Evolutionary conservation across 2,329 filamentous ascomycete species (phyloP).

Genomic region (Magnaporthales sp.): DNA sequence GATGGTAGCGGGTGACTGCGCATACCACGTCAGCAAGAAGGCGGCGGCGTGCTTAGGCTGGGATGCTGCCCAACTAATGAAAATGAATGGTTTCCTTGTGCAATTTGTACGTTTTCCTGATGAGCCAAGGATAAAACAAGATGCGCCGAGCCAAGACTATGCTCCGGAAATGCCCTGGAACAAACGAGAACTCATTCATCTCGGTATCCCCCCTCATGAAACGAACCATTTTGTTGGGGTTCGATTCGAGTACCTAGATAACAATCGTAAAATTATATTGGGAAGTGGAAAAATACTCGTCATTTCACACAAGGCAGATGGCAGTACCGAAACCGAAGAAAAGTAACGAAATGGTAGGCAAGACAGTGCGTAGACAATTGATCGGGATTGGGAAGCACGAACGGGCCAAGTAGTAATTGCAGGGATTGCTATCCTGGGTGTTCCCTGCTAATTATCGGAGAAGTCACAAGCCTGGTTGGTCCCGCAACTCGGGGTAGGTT

Average conservation of each 20-base stretch:
- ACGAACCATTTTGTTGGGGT: too few species aligned
- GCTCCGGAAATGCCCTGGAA: not conserved
- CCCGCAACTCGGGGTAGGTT: not conserved
- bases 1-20: not conserved
- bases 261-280: too few species aligned
- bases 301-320: not conserved
- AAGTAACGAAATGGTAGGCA: not conserved
- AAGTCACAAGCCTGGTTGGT: not conserved
- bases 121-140: not conserved
- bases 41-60: not conserved
- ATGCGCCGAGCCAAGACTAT: not conserved
- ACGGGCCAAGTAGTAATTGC: not conserved
- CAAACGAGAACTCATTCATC: not conserved
- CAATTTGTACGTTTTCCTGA: not conserved
- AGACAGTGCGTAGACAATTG: not conserved
- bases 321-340: not conserved
- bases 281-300: not conserved
- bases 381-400: not conserved
- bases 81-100: not conserved
- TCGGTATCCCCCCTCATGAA: not conserved
- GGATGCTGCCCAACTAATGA: not conserved
- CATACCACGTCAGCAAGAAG: not conserved
- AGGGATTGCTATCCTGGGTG: not conserved
- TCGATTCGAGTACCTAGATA: too few species aligned
- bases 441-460: not conserved